Base-by-base conservation (phyloP, 352 stramenopile species). In the Globisporangium uncinulatum region DNA sequence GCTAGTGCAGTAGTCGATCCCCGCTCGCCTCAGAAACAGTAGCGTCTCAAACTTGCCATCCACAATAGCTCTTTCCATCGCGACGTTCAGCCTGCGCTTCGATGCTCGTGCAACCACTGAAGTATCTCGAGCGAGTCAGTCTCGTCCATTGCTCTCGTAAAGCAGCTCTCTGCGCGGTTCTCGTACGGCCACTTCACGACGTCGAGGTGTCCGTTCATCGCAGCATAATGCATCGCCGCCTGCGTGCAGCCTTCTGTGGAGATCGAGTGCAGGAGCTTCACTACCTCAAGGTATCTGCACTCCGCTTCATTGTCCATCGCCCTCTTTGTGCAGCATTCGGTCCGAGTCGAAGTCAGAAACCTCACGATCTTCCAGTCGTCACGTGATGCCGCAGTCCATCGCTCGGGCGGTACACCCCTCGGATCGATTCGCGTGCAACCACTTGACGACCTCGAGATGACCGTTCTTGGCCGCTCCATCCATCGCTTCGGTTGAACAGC, bases 391-490 rank as follows among this genome's bases (percentile, higher is more conserved):
- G 39, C 10, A 6, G n/a, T 51, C 20, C 45, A 51, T 51, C 3
- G 45, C 45, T 9, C 17, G 4, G 9, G 21, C 36, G 20, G 21
- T 34, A 21, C 45, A 51, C 20, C 45, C 19, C 5, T 34, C 45
- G 5, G 19, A n/a, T 11, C 21, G 20, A 34, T 51, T 51, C 19
- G 11, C 21, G 19, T 51, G 45, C 8, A 51, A 15, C 20, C 20
- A 51, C 45, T 51, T 51, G 45, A 51, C 21, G 24, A 34, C 45
- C 11, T 32, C n/a, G 21, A 51, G 45, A 8, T 51, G 45, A n/a
- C 21, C 21, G 20, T 34, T 32, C 21, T 6, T 17, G 6, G 20
- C 45, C 4, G 45, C 45, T 7, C 8, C 8, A 20, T 34, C 21
- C 45, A 51, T 51, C 20, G 45, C 45, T 7, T 0, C 6, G 7